Base-by-base conservation (phyloP, 1,139 yeast species). In the Yamadazyma oceani region DNA sequence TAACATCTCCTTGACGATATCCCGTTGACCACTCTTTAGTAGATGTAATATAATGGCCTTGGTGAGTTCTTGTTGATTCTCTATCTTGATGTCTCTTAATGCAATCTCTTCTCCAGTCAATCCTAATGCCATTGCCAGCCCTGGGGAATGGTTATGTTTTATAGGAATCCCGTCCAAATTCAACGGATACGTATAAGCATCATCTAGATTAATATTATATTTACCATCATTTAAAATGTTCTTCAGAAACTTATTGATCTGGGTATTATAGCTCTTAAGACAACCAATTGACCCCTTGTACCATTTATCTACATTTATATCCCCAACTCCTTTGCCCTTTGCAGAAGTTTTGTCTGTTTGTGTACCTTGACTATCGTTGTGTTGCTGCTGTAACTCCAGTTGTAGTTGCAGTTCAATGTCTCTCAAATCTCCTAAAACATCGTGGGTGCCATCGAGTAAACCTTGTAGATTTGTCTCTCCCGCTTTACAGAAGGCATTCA, bases 181-280 rank as follows among this genome's bases (percentile, higher is more conserved):
- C 39, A 71, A 55, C 0, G 73, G 73, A 41, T 64, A 71, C 1
- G 68, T 58, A 45, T 71, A 71, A 3, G 76, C 75, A 26, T 68
- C 74, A 50, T 70, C 75, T 37, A 71, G 49, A 40, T 65, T 64
- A 26, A 68, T 50, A 26, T 44, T 49, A 45, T 57, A 67, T 37
- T 54, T 57, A 15, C 63, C 44, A 46, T 61, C 62, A 37, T 54
- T 56, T 12, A 66, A 48, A 8, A 68, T 47, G 38, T 62, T 64
- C 54, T 69, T 69, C 45, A 45, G 64, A 41, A 69, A 66, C 53
- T 53, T 57, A 48, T 66, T 64, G 31, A 62, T 60, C 21, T 62
- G 62, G 2, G 69, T 50, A 46, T 71, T 71, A 49, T 69, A 71
- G 2, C 56, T 38, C 46, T 71, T 71, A 22, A 71, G 54, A 13